Percentiles rank a stretch among this genome's conserved stretches.
These are phyloP conservation scores for Xerocomus amazonicus DNA, from an alignment of 1,284 basidiomycete genomes.

Conservation along the genomic window DNA sequence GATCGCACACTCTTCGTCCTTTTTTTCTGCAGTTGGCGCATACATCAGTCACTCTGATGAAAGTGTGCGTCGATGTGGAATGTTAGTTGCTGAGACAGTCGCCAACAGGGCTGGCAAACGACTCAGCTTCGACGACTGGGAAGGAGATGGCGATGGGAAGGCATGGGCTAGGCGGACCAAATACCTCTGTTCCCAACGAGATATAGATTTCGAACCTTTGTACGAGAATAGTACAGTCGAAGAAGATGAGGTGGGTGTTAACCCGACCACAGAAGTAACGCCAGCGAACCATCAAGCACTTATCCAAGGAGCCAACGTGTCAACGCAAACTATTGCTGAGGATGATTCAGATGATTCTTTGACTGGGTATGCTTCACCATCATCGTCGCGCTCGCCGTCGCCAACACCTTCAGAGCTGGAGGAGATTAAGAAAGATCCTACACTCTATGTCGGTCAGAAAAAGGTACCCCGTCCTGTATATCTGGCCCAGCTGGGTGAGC, in stretches of 20 bases:
- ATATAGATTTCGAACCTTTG: constrained; percentile 44
- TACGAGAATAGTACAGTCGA: constrained; percentile 3
- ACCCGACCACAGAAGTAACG: constrained; percentile 2
- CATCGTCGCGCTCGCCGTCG: constrained; percentile 73
- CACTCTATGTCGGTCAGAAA: constrained; percentile 60
- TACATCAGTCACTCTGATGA: constrained; percentile 81
- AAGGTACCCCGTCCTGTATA: constrained; percentile 78
- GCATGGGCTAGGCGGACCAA: constrained; percentile 63
- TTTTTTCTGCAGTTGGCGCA: constrained; percentile 70
- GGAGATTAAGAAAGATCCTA: constrained; percentile 84
- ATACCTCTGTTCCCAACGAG: constrained; percentile 46
- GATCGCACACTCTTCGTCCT: constrained; percentile 53
- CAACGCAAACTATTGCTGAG: constrained; percentile 31
- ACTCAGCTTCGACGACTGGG: constrained; percentile 83
- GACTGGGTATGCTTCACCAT: constrained; percentile 66
- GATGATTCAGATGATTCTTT: constrained; percentile 83
- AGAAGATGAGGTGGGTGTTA: not conserved
- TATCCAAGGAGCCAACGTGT: not conserved
- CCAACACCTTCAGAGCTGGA: constrained; percentile 77
- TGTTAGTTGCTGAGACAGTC: constrained; percentile 86
- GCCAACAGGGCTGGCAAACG: constrained; percentile 58
- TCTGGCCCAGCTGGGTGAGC: constrained; percentile 71
- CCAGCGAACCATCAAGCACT: constrained; percentile 2
- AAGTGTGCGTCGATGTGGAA: constrained; percentile 82
- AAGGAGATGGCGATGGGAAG: constrained; percentile 68